Evolutionary conservation across 2,329 filamentous ascomycete genomes (phyloP), one percentile per base, ranked within the genome.

Genomic region (Neonectria punicea): DNA sequence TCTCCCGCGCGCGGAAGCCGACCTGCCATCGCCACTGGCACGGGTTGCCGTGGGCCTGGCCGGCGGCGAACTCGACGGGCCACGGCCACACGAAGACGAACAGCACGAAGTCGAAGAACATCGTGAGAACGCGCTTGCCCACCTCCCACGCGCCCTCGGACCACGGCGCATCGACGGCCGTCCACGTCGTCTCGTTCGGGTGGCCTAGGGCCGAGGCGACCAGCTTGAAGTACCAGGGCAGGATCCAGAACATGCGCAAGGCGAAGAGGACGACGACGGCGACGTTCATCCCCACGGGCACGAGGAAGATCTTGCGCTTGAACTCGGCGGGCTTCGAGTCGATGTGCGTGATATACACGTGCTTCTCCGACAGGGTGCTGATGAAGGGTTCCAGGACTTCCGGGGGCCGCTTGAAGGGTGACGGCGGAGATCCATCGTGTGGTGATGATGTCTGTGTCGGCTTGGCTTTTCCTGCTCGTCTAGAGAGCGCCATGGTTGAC

Each of bases 331-430:
- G 89, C 67, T 91, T 89, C 65, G 80, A 82, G 83, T 98, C 94
- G 79, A 97, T 84, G 82, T 97, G 94, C 32, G 91, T 86, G 74
- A 98, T 87, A 85, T 98, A 97, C 76, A 97, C 86, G 78, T 93
- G 89, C 61, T 86, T 81, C 61, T 86, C 83, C 63, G 89, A 86
- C 65, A 97, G 89, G 47, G 84, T 86, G 39, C 86, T 81, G 74
- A 92, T 85, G 76, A 97, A 90, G 11, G 89, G 86, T 55, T 84
- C 73, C 58, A 97, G 86, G 34, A 85, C 83, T 53, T 86, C 78
- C 1, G 92, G 88, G 0, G 89, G 88, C 64, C 83, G 83, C 70
- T 86, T 86, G 84, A 96, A 97, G 8, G 93, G 93, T 32, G 84
- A 78, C 0, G 90, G 90, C 8, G 83, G 84, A 5, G 77, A 74